These are phyloP conservation scores for Daldinia decipiens DNA, from an alignment of 495 filamentous ascomycete species.

Conservation along the genomic window DNA sequence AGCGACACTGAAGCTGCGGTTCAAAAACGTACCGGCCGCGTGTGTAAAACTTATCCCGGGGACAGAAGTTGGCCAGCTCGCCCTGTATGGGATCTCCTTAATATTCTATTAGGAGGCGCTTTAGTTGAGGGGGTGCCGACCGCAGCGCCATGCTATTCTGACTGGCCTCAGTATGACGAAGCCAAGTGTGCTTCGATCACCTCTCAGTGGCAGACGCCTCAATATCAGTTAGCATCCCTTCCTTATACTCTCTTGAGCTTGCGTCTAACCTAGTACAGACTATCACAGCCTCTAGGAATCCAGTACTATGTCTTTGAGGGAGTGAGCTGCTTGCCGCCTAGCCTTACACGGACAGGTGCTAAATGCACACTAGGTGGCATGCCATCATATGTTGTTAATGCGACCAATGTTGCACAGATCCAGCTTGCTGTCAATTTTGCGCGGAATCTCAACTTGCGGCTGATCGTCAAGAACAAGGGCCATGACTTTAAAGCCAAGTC, in stretches of 20 bases:
- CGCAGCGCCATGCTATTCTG: constrained; percentile 62
- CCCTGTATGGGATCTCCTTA: neutral
- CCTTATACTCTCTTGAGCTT: neutral
- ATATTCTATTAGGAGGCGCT: constrained; percentile 42
- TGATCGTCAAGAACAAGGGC: constrained; percentile 73
- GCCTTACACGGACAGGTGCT: constrained; percentile 33
- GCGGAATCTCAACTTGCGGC: constrained; percentile 60
- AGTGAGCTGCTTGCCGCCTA: constrained; percentile 38
- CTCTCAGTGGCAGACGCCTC: constrained; percentile 40
- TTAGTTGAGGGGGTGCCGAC: constrained; percentile 64
- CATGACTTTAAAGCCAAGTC: constrained; percentile 71
- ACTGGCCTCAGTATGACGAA: constrained; percentile 58
- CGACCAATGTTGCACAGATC: constrained; percentile 58
- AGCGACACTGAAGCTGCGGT: neutral
- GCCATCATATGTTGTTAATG: constrained; percentile 59
- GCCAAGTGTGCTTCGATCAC: constrained; percentile 53
- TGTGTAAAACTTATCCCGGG: neutral
- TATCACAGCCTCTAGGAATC: constrained; percentile 33
- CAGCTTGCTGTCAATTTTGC: constrained; percentile 67
- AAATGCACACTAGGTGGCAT: constrained; percentile 63
- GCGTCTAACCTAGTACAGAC: constrained; percentile 15
- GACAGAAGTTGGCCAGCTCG: neutral
- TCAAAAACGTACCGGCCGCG: neutral
- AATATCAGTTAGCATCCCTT: constrained; percentile 24
- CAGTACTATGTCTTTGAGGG: constrained; percentile 38